Conservation (phyloP, 2,329 filamentous ascomycete genomes). For the Aspergillus persii region DNA sequence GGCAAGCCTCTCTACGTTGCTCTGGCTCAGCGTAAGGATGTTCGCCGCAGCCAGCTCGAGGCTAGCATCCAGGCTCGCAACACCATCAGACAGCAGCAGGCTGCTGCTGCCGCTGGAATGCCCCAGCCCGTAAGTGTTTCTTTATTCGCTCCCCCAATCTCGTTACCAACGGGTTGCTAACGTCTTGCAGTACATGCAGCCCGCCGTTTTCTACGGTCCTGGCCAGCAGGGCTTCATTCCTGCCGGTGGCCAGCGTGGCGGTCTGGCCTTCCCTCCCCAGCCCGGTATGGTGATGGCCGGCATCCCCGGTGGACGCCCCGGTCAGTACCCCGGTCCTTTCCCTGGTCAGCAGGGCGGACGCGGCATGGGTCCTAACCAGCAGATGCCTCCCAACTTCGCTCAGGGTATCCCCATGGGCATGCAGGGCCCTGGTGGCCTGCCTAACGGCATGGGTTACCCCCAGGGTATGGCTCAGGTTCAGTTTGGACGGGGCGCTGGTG, state of each 20-base stretch:
- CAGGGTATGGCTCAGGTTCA: slow-evolving; percentile 81
- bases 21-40: slow-evolving; percentile 98
- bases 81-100: slow-evolving; percentile 97
- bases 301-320: slow-evolving; percentile 77
- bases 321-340: slow-evolving; percentile 79
- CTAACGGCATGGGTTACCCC: slow-evolving; percentile 76
- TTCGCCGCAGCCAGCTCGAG: slow-evolving; percentile 98
- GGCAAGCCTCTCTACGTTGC: slow-evolving; percentile 97
- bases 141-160: neutral
- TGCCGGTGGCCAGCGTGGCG: slow-evolving; percentile 55
- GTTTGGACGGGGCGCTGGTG: slow-evolving; percentile 65
- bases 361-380: slow-evolving; percentile 76
- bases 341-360: slow-evolving; percentile 82
- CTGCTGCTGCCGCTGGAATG: slow-evolving; percentile 84
- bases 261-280: slow-evolving; percentile 60
- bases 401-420: slow-evolving; percentile 64
- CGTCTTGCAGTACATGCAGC: slow-evolving; percentile 68
- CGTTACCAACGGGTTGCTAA: slow-evolving; percentile 12
- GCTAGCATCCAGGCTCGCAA: slow-evolving; percentile 99
- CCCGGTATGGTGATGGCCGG: slow-evolving; percentile 53
- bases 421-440: slow-evolving; percentile 65
- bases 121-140: slow-evolving; percentile 54
- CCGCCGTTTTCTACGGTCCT: slow-evolving; percentile 87
- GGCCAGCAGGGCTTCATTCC: slow-evolving; percentile 61
- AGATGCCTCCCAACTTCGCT: slow-evolving; percentile 82